Evolutionary conservation across 306 rosid genomes (phyloP).

Genomic region (Vigna nakashimae): DNA sequence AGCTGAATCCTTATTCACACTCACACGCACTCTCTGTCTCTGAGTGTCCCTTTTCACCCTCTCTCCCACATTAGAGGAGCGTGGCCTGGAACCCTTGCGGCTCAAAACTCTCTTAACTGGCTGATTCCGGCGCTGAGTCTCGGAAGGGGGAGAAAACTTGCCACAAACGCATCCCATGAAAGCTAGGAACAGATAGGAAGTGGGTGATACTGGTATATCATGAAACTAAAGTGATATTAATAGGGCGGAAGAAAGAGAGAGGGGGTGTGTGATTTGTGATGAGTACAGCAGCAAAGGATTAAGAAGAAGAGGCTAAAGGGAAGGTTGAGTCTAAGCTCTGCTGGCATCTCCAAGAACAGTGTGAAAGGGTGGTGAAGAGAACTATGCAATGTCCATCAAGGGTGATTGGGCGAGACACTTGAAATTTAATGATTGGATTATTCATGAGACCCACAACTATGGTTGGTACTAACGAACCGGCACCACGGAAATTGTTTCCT

Average conservation of each 20-base stretch:
- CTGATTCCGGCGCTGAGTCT: conserved; percentile 37
- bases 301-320: conserved; percentile 11
- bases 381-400: conserved; percentile 51
- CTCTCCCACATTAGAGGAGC: background rate
- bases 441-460: conserved; percentile 1
- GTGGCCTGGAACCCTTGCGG: conserved; percentile 30
- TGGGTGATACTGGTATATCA: too few relatives aligned
- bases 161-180: conserved; percentile 62
- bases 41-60: background rate
- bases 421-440: background rate
- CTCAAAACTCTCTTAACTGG: conserved; percentile 34
- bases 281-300: background rate
- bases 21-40: conserved; percentile 14
- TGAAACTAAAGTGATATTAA: background rate
- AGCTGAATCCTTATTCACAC: background rate
- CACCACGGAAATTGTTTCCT: background rate
- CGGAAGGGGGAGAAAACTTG: conserved; percentile 39
- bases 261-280: background rate
- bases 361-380: background rate
- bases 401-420: conserved; percentile 1
- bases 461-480: conserved; percentile 31
- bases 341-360: conserved; percentile 43
- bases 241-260: background rate
- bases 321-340: conserved; percentile 28
- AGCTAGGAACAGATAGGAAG: background rate